Conservation (phyloP, 257 asterid genomes). For the Fraxinus pennsylvanica region DNA sequence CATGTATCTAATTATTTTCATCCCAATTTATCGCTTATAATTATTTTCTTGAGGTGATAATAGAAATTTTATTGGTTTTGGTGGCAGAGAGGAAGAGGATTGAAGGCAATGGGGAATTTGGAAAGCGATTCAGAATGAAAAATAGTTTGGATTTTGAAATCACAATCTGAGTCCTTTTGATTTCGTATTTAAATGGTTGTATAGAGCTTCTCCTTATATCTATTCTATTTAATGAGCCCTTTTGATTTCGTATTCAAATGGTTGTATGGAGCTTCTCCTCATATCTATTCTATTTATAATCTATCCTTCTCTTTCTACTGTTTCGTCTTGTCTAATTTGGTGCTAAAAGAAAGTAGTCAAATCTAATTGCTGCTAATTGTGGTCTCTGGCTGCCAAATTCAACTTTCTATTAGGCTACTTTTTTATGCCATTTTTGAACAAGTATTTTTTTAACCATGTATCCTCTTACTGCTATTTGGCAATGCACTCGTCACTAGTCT, state of each 20-base stretch:
- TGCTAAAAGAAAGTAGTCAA: no score
- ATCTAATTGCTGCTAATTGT: no score
- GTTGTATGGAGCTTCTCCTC: background rate
- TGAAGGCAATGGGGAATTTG: slow-evolving; percentile 43
- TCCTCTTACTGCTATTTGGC: no score
- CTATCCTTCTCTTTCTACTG: no score
- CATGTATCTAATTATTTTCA: background rate
- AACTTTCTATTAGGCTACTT: no score
- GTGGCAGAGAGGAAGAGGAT: slow-evolving; percentile 39
- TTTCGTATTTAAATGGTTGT: background rate
- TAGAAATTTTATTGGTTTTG: background rate
- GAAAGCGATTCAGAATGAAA: slow-evolving; percentile 42
- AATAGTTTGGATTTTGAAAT: background rate
- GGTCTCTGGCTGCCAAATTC: no score
- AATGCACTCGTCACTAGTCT: no score
- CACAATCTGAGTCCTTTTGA: background rate
- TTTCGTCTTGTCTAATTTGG: no score
- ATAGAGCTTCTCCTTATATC: background rate
- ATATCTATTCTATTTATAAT: no score
- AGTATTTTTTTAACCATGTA: no score
- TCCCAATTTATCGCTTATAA: background rate
- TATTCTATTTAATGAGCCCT: background rate
- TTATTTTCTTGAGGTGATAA: background rate
- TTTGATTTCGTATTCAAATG: background rate
- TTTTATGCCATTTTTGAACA: no score